These are phyloP conservation scores for Ogataea nakhonphanomensis DNA, from an alignment of 805 yeast species.

Conservation along the genomic window DNA sequence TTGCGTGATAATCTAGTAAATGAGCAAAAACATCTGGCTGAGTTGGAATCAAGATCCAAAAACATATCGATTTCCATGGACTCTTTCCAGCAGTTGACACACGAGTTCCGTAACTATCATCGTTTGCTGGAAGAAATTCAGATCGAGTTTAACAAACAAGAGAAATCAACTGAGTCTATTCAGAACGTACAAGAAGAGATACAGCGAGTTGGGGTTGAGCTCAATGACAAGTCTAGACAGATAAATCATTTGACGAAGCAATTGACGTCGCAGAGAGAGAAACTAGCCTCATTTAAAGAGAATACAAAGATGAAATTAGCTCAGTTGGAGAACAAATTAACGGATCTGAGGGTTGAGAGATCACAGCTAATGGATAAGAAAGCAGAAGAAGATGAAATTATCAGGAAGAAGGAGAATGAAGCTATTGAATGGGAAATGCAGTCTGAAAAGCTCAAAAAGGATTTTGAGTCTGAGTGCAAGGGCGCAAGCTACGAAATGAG, in stretches of 20 bases:
- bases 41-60: slow-evolving; percentile 45
- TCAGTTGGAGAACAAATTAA: slow-evolving; percentile 40
- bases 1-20: slow-evolving; percentile 42
- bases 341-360: slow-evolving; percentile 43
- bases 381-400: slow-evolving; percentile 45
- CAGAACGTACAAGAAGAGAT: slow-evolving; percentile 28
- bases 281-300: slow-evolving; percentile 14
- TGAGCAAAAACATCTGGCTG: slow-evolving; percentile 37
- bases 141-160: slow-evolving; percentile 43
- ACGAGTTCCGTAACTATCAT: slow-evolving; percentile 41
- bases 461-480: slow-evolving; percentile 50
- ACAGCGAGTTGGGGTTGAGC: slow-evolving; percentile 14
- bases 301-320: slow-evolving; percentile 40
- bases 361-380: slow-evolving; percentile 47
- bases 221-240: slow-evolving; percentile 33
- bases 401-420: slow-evolving; percentile 17
- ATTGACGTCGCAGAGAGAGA: slow-evolving; percentile 26
- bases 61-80: slow-evolving; percentile 54
- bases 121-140: slow-evolving; percentile 48
- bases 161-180: slow-evolving; percentile 26
- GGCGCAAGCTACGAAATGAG: slow-evolving; percentile 52
- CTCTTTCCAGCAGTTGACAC: slow-evolving; percentile 51
- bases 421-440: slow-evolving; percentile 29
- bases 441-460: slow-evolving; percentile 37
- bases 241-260: slow-evolving; percentile 35